Evolutionary conservation across 2,329 filamentous ascomycete genomes (phyloP).

Genomic region (Cadophora luteo-olivacea): DNA sequence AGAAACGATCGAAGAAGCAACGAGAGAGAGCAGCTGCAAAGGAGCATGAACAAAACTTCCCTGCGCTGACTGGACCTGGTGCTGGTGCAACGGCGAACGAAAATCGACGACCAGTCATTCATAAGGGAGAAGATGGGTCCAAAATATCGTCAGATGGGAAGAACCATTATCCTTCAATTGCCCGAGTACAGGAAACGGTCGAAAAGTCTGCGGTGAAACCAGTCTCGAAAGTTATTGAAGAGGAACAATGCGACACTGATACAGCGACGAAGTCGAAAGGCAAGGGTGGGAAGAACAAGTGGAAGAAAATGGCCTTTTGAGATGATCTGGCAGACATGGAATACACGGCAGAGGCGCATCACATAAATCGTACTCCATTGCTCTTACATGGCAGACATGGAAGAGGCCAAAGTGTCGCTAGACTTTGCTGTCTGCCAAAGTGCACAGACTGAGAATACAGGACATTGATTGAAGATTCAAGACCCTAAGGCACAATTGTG

Average conservation of each 20-base stretch:
- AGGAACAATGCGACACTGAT: background rate
- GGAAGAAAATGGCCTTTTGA: conserved; percentile 3
- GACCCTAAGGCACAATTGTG: too few species aligned
- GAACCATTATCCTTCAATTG: too few species aligned
- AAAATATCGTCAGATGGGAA: background rate
- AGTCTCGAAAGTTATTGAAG: background rate
- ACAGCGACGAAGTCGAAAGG: background rate
- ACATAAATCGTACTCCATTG: too few species aligned
- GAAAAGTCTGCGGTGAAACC: background rate
- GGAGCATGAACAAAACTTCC: background rate
- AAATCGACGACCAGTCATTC: background rate
- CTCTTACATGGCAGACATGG: too few species aligned
- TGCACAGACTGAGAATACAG: too few species aligned
- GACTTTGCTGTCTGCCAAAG: too few species aligned
- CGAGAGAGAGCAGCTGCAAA: background rate
- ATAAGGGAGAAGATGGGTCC: background rate
- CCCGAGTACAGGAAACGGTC: background rate
- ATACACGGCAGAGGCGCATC: too few species aligned
- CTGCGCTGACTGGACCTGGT: background rate
- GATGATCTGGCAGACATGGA: too few species aligned
- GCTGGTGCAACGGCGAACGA: background rate
- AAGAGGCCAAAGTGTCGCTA: too few species aligned
- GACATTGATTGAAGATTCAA: too few species aligned
- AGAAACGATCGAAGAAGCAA: background rate
- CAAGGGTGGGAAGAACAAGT: conserved; percentile 4